A percentile compares a stretch with the other conserved stretches of the same genome.
Evolutionary conservation across 805 yeast species (phyloP).

Genomic region (Lipomyces spencermartinsiae): DNA sequence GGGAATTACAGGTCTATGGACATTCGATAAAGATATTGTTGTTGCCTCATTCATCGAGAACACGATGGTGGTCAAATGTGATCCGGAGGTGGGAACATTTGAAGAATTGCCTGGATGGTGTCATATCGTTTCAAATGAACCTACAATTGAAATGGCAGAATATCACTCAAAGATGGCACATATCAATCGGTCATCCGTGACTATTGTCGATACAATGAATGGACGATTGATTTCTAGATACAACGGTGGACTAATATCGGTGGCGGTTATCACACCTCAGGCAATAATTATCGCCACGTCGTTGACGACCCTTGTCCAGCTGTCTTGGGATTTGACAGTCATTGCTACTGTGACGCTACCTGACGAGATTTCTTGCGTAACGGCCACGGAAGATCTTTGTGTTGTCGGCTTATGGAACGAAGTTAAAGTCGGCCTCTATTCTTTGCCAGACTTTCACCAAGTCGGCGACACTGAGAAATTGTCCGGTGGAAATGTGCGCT

Average conservation of each 20-base stretch:
- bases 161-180: conserved; percentile 14
- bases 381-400: conserved; percentile 20
- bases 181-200: conserved; percentile 8
- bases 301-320: not conserved
- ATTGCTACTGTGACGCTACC: conserved; percentile 2
- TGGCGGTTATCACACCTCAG: conserved; percentile 16
- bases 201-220: conserved; percentile 2
- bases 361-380: conserved; percentile 28
- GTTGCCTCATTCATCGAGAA: conserved; percentile 32
- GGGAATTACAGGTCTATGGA: conserved; percentile 34
- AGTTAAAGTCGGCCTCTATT: conserved; percentile 14
- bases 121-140: conserved; percentile 16
- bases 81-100: conserved; percentile 18
- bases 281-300: conserved; percentile 18
- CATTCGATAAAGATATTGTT: conserved; percentile 24
- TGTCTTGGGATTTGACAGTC: conserved; percentile 12
- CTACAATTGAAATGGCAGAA: conserved; percentile 26
- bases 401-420: conserved; percentile 32
- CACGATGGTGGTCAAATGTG: conserved; percentile 28
- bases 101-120: conserved; percentile 25
- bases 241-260: conserved; percentile 16
- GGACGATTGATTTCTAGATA: not conserved
- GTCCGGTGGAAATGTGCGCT: conserved; percentile 34
- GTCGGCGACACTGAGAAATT: conserved; percentile 16
- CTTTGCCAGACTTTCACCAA: conserved; percentile 11